Percentiles rank a stretch among this genome's conserved stretches.
These are phyloP conservation scores for Elsinoe perseae DNA, from an alignment of 2,329 filamentous ascomycete species.

Conservation along the genomic window DNA sequence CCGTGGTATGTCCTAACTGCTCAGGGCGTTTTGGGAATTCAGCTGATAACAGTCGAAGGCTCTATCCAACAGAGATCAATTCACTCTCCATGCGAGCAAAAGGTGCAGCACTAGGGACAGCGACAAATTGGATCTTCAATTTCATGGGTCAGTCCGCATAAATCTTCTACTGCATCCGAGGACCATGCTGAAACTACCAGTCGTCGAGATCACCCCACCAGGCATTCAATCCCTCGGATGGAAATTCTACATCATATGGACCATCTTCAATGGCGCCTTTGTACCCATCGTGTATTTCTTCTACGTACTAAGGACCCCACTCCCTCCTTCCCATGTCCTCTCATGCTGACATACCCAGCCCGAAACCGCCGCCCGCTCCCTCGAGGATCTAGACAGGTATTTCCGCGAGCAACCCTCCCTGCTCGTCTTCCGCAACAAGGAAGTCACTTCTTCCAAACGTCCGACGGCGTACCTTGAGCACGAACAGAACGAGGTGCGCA, in stretches of 20 bases:
- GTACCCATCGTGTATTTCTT: constrained; percentile 40
- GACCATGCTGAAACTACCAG: constrained; percentile 15
- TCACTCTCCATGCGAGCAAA: constrained; percentile 43
- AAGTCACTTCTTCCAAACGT: constrained; percentile 40
- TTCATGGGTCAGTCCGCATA: constrained; percentile 26
- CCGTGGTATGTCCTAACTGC: constrained; percentile 19
- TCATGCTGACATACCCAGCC: constrained; percentile 15
- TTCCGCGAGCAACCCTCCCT: constrained; percentile 28
- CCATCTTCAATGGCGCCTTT: constrained; percentile 30
- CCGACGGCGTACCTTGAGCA: constrained; percentile 43
- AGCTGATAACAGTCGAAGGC: too few species aligned
- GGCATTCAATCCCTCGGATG: constrained; percentile 32
- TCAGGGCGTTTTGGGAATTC: neutral
- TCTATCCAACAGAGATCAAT: constrained; percentile 46
- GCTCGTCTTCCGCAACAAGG: constrained; percentile 42
- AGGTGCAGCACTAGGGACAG: constrained; percentile 43
- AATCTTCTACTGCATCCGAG: too few species aligned
- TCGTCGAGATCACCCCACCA: constrained; percentile 40
- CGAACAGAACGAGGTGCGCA: constrained; percentile 33
- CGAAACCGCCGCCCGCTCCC: constrained; percentile 28
- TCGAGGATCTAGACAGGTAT: constrained; percentile 29
- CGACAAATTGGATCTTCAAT: constrained; percentile 46
- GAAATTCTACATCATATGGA: constrained; percentile 26
- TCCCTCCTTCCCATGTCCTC: neutral
- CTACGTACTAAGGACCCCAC: constrained; percentile 21